phyloP scores from a whole-genome alignment of 2,329 filamentous ascomycete genomes.

The Huntiella bhutanensis region DNA sequence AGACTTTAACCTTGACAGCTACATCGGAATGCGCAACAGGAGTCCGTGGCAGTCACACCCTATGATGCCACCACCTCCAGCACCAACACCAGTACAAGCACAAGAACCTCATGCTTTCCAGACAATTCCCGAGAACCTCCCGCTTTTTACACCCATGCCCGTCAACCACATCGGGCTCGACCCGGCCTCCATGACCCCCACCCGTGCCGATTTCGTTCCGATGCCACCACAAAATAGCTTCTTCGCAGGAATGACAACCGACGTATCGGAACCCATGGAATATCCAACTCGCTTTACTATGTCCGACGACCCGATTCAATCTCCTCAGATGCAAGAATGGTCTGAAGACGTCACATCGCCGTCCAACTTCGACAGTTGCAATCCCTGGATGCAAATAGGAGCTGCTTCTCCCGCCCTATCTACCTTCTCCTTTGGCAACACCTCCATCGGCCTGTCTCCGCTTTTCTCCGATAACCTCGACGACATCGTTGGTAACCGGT shows the following conservation, averaged over 20 bases:
- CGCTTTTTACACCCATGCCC: background rate
- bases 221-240: background rate
- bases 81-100: background rate
- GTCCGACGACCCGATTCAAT: no score
- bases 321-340: no score
- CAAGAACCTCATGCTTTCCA: no score
- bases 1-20: conserved; percentile 2
- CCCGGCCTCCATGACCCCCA: background rate
- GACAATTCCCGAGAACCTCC: background rate
- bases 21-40: background rate
- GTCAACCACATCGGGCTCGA: background rate
- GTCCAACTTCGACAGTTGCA: background rate
- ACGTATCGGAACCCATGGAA: no score
- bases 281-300: no score
- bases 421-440: conserved; percentile 4
- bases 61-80: background rate
- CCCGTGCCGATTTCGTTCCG: background rate
- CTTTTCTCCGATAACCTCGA: conserved; percentile 5
- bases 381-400: background rate
- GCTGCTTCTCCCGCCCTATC: conserved; percentile 2
- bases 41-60: background rate
- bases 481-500: conserved; percentile 4
- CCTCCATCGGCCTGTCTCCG: conserved; percentile 2
- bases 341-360: no score
- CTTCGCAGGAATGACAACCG: no score